Base-by-base conservation (phyloP, 352 stramenopile species). In the Globisporangium camurandrum region DNA sequence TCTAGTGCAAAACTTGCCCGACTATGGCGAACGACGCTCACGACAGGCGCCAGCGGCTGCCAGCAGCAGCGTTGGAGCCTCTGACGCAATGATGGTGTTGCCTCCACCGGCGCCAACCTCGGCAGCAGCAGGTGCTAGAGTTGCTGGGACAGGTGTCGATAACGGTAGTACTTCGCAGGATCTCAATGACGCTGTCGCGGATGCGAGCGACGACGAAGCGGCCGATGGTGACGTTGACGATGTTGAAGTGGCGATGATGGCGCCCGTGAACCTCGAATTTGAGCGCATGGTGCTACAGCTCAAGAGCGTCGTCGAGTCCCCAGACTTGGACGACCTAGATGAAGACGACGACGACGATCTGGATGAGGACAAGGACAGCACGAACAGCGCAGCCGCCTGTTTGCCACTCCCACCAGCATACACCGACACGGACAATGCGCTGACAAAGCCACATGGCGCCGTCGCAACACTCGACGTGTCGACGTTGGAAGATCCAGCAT, bases 201-300 rank as follows among this genome's bases (percentile, higher is more conserved):
- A 42, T 19, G n/a, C n/a, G n/a, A 37, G 4, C n/a, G 46, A 44
- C 22, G 10, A 22, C 23, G 62, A 59, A 19, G 45, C 56, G 4
- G 36, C 27, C 11, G 51, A 46, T n/a, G 33, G 40, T 19, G 54
- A 56, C 8, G 53, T 58, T 14, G 49, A 62, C 0, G 56, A 70
- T 4, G n/a, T n/a, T n/a, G n/a, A n/a, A 40, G 19, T 14, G 44
- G 30, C 19, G 30, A 31, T 14, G 27, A 31, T 34, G 8, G 28
- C 34, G 30, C 46, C 52, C 23, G 60, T 56, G 3, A 84, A 78
- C 41, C 54, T 89, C 17, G 78, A 89, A 54, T 88, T 84, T 30
- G 69, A 86, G 53, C 75, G 75, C 17, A 89, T 89, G 78, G 60
- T 89, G 10, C 57, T 89, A 8, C 78, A 88, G 45, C 54, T 89